Evolutionary conservation across 176 grass and related monocot genomes (phyloP), one percentile per base, ranked within the genome.

Genomic region (Secale cereale): DNA sequence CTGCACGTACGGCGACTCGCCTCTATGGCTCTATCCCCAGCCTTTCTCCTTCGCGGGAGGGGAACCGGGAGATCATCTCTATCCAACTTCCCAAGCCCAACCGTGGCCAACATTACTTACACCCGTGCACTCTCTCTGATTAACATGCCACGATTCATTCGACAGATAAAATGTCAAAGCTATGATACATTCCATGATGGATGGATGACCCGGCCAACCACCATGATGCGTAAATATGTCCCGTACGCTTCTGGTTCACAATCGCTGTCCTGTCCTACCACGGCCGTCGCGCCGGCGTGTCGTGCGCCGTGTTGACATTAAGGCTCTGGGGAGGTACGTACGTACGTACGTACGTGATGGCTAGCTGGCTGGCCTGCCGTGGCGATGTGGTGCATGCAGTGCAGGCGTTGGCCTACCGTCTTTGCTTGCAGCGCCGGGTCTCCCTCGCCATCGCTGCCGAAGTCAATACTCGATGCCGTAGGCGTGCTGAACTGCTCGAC

Each of bases 401-500:
- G 27, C 15, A 56, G 29, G 28, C 1, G 56, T 33, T 66, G 8
- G 29, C 31, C 82, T 68, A 70, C 83, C 64, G 19, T 25, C n/a
- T 29, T 77, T 88, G 79, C 79, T 86, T 90, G 79, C 74, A 45
- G 57, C 14, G 56, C 45, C 50, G 66, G 88, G 19, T n/a, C 60
- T 89, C 83, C 37, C 37, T 25, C 83, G 64, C 50, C 71, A 41
- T 77, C 70, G 16, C 27, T 46, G 31, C 78, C 4, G 0, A 26
- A 40, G 74, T 90, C 84, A 83, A 83, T 79, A 22, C 65, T 83
- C 74, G 65, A 78, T 78, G 63, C 78, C 83, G 88, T 86, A 57
- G 20, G 79, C 78, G 45, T 65, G 7, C 64, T 61, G 83, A 73
- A 82, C 31, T 81, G 60, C 69, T 81, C 76, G 32, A 69, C 63